Conservation (phyloP, 306 rosid species). For the Oemleria cerasiformis region DNA sequence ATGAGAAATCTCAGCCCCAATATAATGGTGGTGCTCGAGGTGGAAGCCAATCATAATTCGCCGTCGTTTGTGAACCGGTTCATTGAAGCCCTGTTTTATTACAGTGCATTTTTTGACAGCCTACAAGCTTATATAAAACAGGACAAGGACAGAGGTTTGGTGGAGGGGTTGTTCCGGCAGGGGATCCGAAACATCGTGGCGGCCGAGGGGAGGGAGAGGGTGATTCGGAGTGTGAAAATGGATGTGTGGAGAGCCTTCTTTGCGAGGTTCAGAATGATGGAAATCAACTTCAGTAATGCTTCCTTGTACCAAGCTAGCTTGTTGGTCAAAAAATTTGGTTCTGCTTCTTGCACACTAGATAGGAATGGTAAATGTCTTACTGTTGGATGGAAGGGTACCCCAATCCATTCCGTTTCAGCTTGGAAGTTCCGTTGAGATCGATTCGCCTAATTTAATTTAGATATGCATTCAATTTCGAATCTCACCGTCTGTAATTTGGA, state of each 20-base stretch:
- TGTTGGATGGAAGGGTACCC: slow-evolving; percentile 81
- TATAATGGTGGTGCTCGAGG: slow-evolving; percentile 56
- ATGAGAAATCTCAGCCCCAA: slow-evolving; percentile 48
- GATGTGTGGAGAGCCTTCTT: slow-evolving; percentile 83
- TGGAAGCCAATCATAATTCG: slow-evolving; percentile 58
- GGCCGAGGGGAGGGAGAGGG: slow-evolving; percentile 52
- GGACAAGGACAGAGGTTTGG: slow-evolving; percentile 29
- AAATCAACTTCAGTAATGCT: slow-evolving; percentile 50
- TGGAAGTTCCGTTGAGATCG: slow-evolving; percentile 55
- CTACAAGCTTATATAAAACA: slow-evolving; percentile 41
- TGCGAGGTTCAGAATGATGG: slow-evolving; percentile 56
- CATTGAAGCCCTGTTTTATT: slow-evolving; percentile 52
- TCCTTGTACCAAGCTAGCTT: slow-evolving; percentile 58
- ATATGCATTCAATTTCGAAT: too few species aligned
- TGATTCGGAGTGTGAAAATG: slow-evolving; percentile 47
- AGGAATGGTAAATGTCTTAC: slow-evolving; percentile 39
- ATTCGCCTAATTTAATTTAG: too few species aligned
- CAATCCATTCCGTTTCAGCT: slow-evolving; percentile 63
- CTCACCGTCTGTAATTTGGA: too few species aligned
- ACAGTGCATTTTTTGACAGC: slow-evolving; percentile 54
- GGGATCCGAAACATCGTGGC: slow-evolving; percentile 59
- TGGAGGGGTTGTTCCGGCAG: slow-evolving; percentile 31
- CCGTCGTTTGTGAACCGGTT: slow-evolving; percentile 68
- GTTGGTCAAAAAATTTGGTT: slow-evolving; percentile 36
- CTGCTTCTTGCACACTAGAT: slow-evolving; percentile 45